Percentiles rank a stretch among this genome's conserved stretches.
Conservation (phyloP, 495 filamentous ascomycete species). For the Aspergillus campestris region DNA sequence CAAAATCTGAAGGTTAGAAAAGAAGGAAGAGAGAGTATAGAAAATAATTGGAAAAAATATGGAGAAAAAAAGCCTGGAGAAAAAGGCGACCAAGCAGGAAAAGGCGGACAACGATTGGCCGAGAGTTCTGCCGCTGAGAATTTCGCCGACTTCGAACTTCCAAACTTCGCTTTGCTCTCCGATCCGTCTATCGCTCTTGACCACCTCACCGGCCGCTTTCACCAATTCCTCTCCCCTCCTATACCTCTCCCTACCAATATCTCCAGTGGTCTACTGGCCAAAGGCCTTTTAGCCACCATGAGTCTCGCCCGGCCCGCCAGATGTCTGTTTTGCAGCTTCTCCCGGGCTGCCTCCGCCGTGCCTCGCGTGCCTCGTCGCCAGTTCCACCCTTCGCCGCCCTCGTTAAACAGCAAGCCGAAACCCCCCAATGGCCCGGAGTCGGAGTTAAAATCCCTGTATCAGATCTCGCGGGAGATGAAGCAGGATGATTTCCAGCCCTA, state of each 20-base stretch:
- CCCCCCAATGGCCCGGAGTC: constrained; percentile 16
- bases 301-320: constrained; percentile 48
- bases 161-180: not conserved
- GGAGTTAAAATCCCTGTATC: constrained; percentile 11
- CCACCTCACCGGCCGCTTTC: constrained; percentile 2
- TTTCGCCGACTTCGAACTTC: constrained; percentile 8
- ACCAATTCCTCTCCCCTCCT: constrained; percentile 6
- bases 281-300: constrained; percentile 36
- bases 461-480: constrained; percentile 15
- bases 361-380: constrained; percentile 41
- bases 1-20: not conserved
- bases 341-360: constrained; percentile 28
- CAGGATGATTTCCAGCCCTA: constrained; percentile 53
- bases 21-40: not conserved
- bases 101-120: constrained; percentile 16
- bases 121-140: constrained; percentile 16
- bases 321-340: constrained; percentile 49
- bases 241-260: constrained; percentile 11
- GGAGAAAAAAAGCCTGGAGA: not conserved
- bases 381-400: constrained; percentile 42
- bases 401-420: constrained; percentile 29
- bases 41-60: not conserved
- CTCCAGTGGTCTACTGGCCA: constrained; percentile 21
- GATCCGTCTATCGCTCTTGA: not conserved
- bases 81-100: constrained; percentile 3